Evolutionary conservation across 2,329 filamentous ascomycete species (phyloP).

Genomic region (Albifimbria verrucaria): DNA sequence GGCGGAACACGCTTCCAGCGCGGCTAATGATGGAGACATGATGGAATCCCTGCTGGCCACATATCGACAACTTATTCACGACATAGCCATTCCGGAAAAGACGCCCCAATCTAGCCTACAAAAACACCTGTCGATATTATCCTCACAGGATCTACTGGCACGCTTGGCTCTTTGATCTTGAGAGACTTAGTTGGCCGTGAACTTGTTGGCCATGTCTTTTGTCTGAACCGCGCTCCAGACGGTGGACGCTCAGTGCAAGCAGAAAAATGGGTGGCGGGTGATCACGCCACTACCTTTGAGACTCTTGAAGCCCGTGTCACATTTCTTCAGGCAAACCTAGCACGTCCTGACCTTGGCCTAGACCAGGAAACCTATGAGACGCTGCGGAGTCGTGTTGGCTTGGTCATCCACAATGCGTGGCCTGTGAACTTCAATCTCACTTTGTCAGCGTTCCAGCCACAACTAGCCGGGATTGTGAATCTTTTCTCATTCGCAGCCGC

Average conservation of each 20-base stretch:
- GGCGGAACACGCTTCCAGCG: neutral
- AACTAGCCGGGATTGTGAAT: conserved; percentile 4
- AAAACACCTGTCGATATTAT: conserved; percentile 1
- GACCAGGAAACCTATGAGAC: neutral
- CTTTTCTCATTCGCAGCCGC: conserved; percentile 4
- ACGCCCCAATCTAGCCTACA: neutral
- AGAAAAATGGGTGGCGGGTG: conserved; percentile 1
- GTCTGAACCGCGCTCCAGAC: conserved; percentile 7
- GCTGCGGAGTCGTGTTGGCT: neutral
- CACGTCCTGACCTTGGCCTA: neutral
- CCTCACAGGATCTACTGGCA: conserved; percentile 9
- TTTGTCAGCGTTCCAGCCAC: conserved; percentile 4
- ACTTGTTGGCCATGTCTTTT: neutral
- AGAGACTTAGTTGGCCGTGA: conserved; percentile 2
- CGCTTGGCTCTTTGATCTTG: conserved; percentile 8
- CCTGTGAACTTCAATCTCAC: conserved; percentile 8
- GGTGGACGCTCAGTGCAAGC: neutral
- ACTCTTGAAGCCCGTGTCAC: neutral
- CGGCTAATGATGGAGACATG: neutral
- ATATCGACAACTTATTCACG: neutral
- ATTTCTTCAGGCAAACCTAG: conserved; percentile 4
- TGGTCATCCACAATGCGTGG: conserved; percentile 10
- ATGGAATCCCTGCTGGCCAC: neutral
- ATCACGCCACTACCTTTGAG: neutral
- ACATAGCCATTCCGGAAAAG: neutral